Evolutionary conservation across 2,329 filamentous ascomycete genomes (phyloP).

Genomic region (Thermothelomyces thermophilus): DNA sequence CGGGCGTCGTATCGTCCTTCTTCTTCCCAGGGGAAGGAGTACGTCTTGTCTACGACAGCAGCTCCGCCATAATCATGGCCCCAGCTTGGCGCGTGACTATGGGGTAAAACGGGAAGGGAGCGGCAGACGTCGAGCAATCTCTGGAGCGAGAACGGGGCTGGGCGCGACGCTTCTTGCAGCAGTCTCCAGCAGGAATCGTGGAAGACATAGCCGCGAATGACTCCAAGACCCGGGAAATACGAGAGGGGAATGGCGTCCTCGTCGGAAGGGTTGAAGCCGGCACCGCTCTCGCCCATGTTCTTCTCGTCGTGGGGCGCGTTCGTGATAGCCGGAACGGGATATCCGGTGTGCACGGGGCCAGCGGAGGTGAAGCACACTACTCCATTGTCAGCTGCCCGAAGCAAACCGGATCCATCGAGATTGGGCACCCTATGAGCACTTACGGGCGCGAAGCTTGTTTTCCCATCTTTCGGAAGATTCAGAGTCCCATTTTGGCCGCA

Average conservation of each 20-base stretch:
- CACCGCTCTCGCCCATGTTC: neutral
- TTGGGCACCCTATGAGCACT: neutral
- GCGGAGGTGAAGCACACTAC: neutral
- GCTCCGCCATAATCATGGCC: neutral
- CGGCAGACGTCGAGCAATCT: neutral
- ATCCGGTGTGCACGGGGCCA: neutral
- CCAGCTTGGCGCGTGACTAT: neutral
- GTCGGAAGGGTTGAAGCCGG: neutral
- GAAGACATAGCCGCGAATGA: neutral
- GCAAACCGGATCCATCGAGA: neutral
- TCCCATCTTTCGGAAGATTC: neutral
- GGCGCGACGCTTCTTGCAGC: neutral
- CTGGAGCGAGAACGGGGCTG: neutral
- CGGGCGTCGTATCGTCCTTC: neutral
- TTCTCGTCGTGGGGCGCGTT: neutral
- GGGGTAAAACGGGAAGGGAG: neutral
- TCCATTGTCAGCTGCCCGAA: neutral
- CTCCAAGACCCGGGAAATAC: neutral
- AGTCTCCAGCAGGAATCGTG: constrained; percentile 4
- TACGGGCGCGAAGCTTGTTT: neutral
- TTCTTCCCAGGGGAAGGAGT: constrained; percentile 5
- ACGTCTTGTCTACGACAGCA: neutral
- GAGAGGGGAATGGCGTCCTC: neutral
- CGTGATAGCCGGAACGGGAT: neutral
- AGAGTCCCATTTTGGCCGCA: neutral